Percentiles rank a stretch among this genome's conserved stretches.
These are phyloP conservation scores for Paramyrothecium roridum DNA, from an alignment of 2,329 filamentous ascomycete species.

Conservation along the genomic window DNA sequence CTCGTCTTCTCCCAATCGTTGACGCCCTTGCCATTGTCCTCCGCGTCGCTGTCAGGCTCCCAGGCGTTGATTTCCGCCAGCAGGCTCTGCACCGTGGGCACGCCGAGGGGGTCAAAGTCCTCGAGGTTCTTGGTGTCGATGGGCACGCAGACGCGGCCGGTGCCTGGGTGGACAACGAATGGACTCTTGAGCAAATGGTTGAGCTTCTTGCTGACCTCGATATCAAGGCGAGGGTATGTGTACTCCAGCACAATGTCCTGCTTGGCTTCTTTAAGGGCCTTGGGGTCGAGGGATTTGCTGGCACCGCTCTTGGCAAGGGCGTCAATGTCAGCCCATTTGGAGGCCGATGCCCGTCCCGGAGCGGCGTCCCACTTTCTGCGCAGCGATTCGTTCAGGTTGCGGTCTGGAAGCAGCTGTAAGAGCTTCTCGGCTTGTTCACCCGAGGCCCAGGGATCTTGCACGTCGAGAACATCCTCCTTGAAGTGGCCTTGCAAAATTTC, in stretches of 20 bases:
- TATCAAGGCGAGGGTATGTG: slow-evolving; percentile 94
- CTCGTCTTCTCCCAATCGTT: slow-evolving; percentile 98
- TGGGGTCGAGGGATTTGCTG: slow-evolving; percentile 68
- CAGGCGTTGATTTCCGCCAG: slow-evolving; percentile 85
- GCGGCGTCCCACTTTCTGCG: slow-evolving; percentile 88
- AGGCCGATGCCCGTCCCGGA: slow-evolving; percentile 69
- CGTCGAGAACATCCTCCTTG: slow-evolving; percentile 72
- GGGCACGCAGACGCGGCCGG: slow-evolving; percentile 90
- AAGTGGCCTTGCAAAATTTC: slow-evolving; percentile 84
- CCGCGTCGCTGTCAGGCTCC: slow-evolving; percentile 43
- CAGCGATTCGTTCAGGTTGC: slow-evolving; percentile 70
- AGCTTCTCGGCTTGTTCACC: slow-evolving; percentile 72
- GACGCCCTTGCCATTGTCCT: slow-evolving; percentile 36
- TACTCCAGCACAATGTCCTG: slow-evolving; percentile 97
- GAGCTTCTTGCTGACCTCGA: slow-evolving; percentile 94
- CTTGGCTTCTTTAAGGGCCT: slow-evolving; percentile 79
- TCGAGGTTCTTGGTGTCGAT: slow-evolving; percentile 75
- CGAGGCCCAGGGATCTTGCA: slow-evolving; percentile 81
- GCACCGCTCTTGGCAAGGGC: slow-evolving; percentile 73
- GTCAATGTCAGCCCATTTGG: slow-evolving; percentile 96
- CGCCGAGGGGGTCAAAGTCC: slow-evolving; percentile 78
- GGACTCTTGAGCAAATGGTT: slow-evolving; percentile 98
- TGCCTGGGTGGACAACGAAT: slow-evolving; percentile 94
- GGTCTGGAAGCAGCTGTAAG: slow-evolving; percentile 81
- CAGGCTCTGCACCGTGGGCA: slow-evolving; percentile 85